Evolutionary conservation across 768 basidiomycete species (phyloP).

Genomic region (Pisolithus marmoratus): DNA sequence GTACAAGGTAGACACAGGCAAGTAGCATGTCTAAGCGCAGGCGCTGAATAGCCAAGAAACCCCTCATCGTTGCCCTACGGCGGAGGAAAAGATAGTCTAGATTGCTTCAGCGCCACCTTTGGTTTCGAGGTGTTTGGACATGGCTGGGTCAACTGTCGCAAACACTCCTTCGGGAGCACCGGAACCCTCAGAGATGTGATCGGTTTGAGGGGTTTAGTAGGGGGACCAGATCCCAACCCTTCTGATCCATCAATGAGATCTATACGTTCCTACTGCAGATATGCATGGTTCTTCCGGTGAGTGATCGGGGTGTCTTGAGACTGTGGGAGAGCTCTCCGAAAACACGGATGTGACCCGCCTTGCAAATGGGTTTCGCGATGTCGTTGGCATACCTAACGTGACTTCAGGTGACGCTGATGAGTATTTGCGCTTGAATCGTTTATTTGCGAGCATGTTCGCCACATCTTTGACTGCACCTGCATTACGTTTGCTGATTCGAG

Average conservation of each 20-base stretch:
- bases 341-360: slow-evolving; percentile 15
- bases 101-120: slow-evolving; percentile 12
- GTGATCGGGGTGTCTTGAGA: not conserved
- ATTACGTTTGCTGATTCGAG: slow-evolving; percentile 18
- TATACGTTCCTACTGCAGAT: not conserved
- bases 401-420: slow-evolving; percentile 13
- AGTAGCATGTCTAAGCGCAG: no score
- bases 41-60: no score
- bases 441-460: slow-evolving; percentile 15
- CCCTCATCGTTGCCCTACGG: not conserved
- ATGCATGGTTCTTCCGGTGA: not conserved
- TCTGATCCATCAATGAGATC: not conserved
- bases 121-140: slow-evolving; percentile 4
- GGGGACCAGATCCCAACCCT: not conserved
- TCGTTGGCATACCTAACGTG: not conserved
- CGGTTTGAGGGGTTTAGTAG: slow-evolving; percentile 19
- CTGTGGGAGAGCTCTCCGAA: slow-evolving; percentile 2
- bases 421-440: slow-evolving; percentile 17
- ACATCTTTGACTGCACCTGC: slow-evolving; percentile 16
- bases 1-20: no score
- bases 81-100: slow-evolving; percentile 9
- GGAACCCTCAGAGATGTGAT: slow-evolving; percentile 26
- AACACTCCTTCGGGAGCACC: slow-evolving; percentile 21
- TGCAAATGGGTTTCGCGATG: slow-evolving; percentile 19
- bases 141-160: slow-evolving; percentile 1